Percentiles rank a stretch among this genome's conserved stretches.
Evolutionary conservation across 768 basidiomycete species (phyloP).

Genomic region (Suillus lakei): DNA sequence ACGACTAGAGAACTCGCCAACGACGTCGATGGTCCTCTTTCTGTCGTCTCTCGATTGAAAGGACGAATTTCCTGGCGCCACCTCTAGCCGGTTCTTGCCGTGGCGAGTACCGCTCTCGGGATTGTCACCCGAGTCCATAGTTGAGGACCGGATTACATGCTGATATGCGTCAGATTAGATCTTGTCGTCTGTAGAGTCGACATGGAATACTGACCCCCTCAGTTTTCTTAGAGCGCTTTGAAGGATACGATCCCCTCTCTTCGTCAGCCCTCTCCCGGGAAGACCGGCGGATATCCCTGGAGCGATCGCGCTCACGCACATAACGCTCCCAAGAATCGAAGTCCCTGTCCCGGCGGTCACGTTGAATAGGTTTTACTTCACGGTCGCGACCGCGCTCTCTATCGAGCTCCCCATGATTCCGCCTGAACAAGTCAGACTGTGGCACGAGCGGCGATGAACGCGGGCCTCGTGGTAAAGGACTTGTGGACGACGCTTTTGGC

Average conservation of each 20-base stretch:
- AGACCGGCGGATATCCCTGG: conserved; percentile 15
- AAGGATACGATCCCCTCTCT: conserved; percentile 27
- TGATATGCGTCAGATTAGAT: conserved; percentile 17
- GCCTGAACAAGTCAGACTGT: conserved; percentile 49
- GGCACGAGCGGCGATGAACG: conserved; percentile 45
- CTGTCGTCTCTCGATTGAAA: conserved; percentile 1
- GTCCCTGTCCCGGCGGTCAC: conserved; percentile 28
- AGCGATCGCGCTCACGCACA: conserved; percentile 23
- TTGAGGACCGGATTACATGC: background rate
- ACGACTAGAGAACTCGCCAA: conserved; percentile 42
- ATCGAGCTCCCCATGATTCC: conserved; percentile 27
- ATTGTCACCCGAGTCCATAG: background rate
- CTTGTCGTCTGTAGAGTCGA: background rate
- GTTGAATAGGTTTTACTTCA: conserved; percentile 24
- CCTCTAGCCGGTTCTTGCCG: background rate
- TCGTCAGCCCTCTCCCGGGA: conserved; percentile 32
- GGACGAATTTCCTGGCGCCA: background rate
- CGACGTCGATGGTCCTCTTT: conserved; percentile 8
- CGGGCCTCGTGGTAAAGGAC: conserved; percentile 22
- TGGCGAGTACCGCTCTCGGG: background rate
- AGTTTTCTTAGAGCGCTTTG: conserved; percentile 31
- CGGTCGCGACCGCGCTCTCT: conserved; percentile 26
- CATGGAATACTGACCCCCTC: conserved; percentile 29
- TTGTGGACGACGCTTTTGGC: conserved; percentile 21
- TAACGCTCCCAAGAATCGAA: conserved; percentile 26